phyloP scores from a whole-genome alignment of 1,284 basidiomycete genomes.

The Trichosporon sp. region DNA sequence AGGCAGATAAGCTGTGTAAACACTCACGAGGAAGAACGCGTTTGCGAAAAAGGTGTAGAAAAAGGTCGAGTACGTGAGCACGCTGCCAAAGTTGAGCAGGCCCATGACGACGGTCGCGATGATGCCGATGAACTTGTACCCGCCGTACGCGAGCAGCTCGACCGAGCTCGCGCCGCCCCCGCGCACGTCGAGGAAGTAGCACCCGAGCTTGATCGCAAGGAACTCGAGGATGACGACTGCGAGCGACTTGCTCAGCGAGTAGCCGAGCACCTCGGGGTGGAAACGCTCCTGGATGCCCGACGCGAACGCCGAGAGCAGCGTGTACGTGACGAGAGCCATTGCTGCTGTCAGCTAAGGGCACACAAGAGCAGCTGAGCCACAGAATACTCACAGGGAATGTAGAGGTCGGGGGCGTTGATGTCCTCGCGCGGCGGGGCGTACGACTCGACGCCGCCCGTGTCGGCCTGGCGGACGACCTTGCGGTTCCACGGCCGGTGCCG shows the following conservation, averaged over 20 bases:
- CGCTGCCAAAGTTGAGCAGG: constrained; percentile 55
- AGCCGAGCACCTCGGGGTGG: constrained; percentile 83
- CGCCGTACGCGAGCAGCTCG: constrained; percentile 67
- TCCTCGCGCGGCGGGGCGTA: constrained; percentile 89
- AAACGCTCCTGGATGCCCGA: constrained; percentile 79
- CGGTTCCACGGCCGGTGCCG: constrained; percentile 77
- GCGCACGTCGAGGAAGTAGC: constrained; percentile 82
- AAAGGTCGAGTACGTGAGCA: constrained; percentile 69
- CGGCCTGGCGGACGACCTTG: constrained; percentile 54
- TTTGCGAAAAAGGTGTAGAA: constrained; percentile 82
- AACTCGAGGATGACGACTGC: constrained; percentile 81
- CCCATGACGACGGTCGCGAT: constrained; percentile 46
- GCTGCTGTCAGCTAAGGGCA: constrained; percentile 52
- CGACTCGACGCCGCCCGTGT: constrained; percentile 59
- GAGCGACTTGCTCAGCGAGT: constrained; percentile 76
- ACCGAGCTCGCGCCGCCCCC: constrained; percentile 62
- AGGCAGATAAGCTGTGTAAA: too few relatives aligned
- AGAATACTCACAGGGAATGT: constrained; percentile 77
- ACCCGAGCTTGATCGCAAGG: constrained; percentile 79
- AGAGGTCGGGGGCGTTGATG: constrained; percentile 91
- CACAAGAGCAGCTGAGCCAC: too few relatives aligned
- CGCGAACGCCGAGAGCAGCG: constrained; percentile 78
- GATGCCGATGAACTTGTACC: constrained; percentile 89
- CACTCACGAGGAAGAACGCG: constrained; percentile 83
- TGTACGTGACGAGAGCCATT: constrained; percentile 95